Evolutionary conservation across 2,329 filamentous ascomycete genomes (phyloP), one percentile per base, ranked within the genome.

Genomic region (Xylariaceae sp.): DNA sequence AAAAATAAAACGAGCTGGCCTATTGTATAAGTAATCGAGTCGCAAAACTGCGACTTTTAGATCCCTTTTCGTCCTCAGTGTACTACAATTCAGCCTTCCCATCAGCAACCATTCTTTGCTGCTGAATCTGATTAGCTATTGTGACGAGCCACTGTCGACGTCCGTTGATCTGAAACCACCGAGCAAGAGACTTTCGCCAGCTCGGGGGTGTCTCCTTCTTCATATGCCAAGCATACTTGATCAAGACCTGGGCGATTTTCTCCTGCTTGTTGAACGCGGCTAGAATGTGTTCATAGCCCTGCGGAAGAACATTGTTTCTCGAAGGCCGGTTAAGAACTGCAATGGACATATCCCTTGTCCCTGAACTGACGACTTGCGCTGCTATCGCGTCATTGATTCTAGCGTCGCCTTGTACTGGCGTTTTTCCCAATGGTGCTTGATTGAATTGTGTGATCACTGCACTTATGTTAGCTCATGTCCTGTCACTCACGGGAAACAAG

Each of bases 141-240:
- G 47, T 50, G 31, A 58, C 16, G 31, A 58, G 13, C 54, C 56
- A 58, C 19, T 58, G 56, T 11, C 56, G 53, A 14, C 56, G 50
- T 9, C 53, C 54, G 43, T 58, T 58, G 34, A 56, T 50, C 53
- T 58, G 56, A 9, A 50, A 53, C 53, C 53, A 58, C 31, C 56
- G 53, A 18, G 53, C 56, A 2, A 58, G 39, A 17, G 50, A 51
- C 46, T 58, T 58, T n/a, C 56, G 56, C 56, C 56, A 58, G 42
- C 50, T 53, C 6, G 53, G 31, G 12, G 56, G 56, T 33, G 53
- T 53, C 33, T 51, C 47, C 11, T 42, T 56, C 31, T 33, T 47
- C 5, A 41, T 50, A 34, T 58, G 56, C 56, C 56, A 58, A 13
- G 56, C 46, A 33, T 58, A 58, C 11, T 54, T 39, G 34, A 58